Percentiles rank a stretch among this genome's conserved stretches.
These are phyloP conservation scores for Pilasporangium apinafurcum DNA, from an alignment of 352 stramenopile genomes.

Conservation along the genomic window DNA sequence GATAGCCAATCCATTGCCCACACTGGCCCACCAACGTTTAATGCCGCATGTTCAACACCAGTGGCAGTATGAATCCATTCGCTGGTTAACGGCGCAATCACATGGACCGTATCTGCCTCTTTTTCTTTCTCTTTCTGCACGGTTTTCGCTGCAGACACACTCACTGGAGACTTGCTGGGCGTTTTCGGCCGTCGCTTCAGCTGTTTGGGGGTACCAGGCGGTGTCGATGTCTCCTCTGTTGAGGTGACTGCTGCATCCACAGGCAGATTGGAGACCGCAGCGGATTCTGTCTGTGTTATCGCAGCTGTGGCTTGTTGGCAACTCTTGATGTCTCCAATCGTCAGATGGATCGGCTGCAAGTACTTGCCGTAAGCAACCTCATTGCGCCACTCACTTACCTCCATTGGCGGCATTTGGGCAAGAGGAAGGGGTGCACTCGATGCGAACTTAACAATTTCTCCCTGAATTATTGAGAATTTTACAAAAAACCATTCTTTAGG, in stretches of 20 bases:
- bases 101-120: constrained; percentile 4
- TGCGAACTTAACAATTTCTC: too few relatives aligned
- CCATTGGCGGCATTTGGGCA: too few relatives aligned
- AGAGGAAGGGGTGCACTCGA: too few relatives aligned
- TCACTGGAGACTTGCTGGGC: too few relatives aligned
- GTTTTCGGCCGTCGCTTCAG: constrained; percentile 15
- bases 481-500: too few relatives aligned
- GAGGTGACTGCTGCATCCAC: too few relatives aligned
- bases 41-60: constrained; percentile 22
- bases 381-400: constrained; percentile 18
- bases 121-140: not conserved
- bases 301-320: not conserved
- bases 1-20: constrained; percentile 82
- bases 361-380: constrained; percentile 29
- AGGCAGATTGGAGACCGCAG: too few relatives aligned
- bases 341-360: constrained; percentile 39
- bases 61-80: constrained; percentile 10
- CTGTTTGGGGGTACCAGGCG: constrained; percentile 10
- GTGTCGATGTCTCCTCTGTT: too few relatives aligned
- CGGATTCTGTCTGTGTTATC: too few relatives aligned
- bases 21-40: constrained; percentile 69
- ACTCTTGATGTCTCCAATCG: constrained; percentile 4
- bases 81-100: constrained; percentile 49
- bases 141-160: constrained; percentile 7
- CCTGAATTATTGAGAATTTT: too few relatives aligned